These are phyloP conservation scores for Phytopythium cucurbitacearum DNA, from an alignment of 352 stramenopile species.

Conservation along the genomic window DNA sequence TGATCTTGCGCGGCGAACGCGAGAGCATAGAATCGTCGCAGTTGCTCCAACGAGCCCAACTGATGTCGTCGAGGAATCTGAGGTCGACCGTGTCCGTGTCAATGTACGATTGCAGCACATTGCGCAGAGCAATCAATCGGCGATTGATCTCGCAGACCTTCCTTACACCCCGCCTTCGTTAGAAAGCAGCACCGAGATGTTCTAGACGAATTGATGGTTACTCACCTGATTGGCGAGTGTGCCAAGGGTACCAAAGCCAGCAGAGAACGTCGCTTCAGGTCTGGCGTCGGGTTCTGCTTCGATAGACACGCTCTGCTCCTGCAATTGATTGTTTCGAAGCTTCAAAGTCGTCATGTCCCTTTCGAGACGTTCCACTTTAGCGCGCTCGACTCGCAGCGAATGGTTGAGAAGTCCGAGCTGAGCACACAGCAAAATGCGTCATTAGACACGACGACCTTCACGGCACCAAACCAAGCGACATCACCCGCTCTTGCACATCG, in stretches of 20 bases:
- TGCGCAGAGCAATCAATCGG: conserved; percentile 19
- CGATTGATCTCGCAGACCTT: conserved; percentile 25
- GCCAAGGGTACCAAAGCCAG: not conserved
- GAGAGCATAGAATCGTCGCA: conserved; percentile 3
- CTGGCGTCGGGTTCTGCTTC: no score
- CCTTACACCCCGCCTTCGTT: not conserved
- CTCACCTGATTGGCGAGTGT: not conserved
- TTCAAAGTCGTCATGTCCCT: conserved; percentile 3
- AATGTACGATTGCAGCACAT: conserved; percentile 26
- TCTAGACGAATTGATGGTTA: not conserved
- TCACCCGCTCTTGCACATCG: conserved; percentile 35
- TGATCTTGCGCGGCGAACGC: no score
- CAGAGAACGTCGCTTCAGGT: not conserved
- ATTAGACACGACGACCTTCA: not conserved
- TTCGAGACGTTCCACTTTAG: conserved; percentile 8
- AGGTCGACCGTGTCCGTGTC: conserved; percentile 35
- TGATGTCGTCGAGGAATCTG: conserved; percentile 15
- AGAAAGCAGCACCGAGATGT: not conserved
- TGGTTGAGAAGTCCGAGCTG: conserved; percentile 21
- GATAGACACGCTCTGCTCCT: no score
- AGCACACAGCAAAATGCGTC: not conserved
- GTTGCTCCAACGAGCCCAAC: conserved; percentile 1
- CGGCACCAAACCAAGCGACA: not conserved
- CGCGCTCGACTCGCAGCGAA: conserved; percentile 12
- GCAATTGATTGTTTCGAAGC: not conserved